Evolutionary conservation across 371 early-diverging fungal species (phyloP).

Genomic region (Mortierella sp.): DNA sequence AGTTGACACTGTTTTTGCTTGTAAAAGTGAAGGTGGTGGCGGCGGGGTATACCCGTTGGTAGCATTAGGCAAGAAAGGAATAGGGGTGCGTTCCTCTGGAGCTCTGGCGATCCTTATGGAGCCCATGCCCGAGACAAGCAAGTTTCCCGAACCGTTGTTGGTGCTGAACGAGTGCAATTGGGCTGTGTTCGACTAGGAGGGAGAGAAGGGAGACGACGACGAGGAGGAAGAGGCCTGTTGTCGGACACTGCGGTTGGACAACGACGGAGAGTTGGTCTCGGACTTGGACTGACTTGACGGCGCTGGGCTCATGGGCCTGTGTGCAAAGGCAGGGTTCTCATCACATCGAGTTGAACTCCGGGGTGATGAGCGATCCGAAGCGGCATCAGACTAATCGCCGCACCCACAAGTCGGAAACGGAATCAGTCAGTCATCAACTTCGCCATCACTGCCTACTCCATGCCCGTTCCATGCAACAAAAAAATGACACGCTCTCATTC

Average conservation of each 20-base stretch:
- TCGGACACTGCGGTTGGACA: not conserved
- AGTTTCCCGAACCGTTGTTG: not conserved
- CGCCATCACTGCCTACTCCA: not conserved
- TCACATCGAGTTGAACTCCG: not conserved
- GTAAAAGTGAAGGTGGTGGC: not conserved
- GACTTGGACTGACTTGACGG: not conserved
- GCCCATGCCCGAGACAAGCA: not conserved
- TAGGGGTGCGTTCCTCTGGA: not conserved
- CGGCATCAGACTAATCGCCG: not conserved
- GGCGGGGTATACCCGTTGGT: not conserved
- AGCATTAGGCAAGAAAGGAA: not conserved
- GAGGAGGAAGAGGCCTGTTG: not conserved
- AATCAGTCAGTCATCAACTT: not conserved
- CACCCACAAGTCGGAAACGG: not conserved
- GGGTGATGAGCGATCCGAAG: not conserved
- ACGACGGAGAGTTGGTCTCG: not conserved
- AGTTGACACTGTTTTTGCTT: too few relatives aligned
- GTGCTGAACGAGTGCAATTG: not conserved
- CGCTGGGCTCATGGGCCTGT: not conserved
- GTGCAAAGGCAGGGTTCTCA: not conserved
- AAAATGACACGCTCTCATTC: too few relatives aligned
- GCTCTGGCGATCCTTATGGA: not conserved
- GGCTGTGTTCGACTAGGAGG: not conserved
- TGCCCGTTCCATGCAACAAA: too few relatives aligned
- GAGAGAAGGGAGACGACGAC: not conserved